A percentile compares a stretch with the other conserved stretches of the same genome.
Conservation (phyloP, 768 basidiomycete genomes). For the Amanita polypyramis region DNA sequence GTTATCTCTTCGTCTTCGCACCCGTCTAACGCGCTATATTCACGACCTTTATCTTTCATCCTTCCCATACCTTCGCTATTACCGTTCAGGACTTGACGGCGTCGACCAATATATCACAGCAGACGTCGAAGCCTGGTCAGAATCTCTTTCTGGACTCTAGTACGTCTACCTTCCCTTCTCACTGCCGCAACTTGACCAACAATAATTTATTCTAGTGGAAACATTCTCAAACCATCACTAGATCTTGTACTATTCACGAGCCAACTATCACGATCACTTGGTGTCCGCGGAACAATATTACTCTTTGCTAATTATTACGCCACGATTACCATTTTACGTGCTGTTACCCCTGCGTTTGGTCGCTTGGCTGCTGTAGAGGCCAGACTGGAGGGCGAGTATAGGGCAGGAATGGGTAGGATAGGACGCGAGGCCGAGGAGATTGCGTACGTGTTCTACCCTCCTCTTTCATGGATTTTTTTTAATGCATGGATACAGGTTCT, state of each 20-base stretch:
- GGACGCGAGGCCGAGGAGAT: constrained; percentile 89
- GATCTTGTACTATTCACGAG: constrained; percentile 89
- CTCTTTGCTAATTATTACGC: constrained; percentile 78
- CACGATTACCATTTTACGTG: constrained; percentile 74
- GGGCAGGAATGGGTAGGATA: constrained; percentile 76
- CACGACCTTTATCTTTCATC: constrained; percentile 87
- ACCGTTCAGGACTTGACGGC: constrained; percentile 53
- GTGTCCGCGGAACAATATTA: constrained; percentile 70
- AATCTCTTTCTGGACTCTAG: constrained; percentile 81
- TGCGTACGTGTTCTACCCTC: constrained; percentile 43
- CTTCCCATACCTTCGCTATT: constrained; percentile 61
- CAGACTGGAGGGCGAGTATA: constrained; percentile 82
- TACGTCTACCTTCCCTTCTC: constrained; percentile 27
- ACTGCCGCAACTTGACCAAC: neutral
- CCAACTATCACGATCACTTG: constrained; percentile 81
- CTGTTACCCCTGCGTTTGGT: constrained; percentile 90
- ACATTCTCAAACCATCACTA: constrained; percentile 84
- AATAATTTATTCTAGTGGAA: constrained; percentile 53
- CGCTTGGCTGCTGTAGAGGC: constrained; percentile 83
- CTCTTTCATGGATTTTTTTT: neutral
- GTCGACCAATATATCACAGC: constrained; percentile 91
- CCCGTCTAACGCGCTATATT: constrained; percentile 80
- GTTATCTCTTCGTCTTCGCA: constrained; percentile 72
- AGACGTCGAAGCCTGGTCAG: constrained; percentile 85
- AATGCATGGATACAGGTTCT: constrained; percentile 49